Conservation (phyloP, 192 early-diverging fungal species). For the Ramicandelaber brevisporus region DNA sequence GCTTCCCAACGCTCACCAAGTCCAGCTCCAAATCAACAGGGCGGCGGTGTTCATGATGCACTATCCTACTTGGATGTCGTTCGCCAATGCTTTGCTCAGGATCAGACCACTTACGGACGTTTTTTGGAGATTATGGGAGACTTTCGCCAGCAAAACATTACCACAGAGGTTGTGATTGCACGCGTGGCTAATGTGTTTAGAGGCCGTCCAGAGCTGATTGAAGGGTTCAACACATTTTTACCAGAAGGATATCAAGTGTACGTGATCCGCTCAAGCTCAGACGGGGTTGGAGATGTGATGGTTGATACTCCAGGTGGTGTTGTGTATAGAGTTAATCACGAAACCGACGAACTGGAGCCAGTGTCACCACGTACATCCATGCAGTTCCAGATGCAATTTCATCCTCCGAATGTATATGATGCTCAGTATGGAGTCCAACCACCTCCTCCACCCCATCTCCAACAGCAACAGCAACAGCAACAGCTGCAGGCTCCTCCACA, state of each 20-base stretch:
- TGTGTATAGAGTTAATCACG: conserved; percentile 13
- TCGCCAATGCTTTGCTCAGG: conserved; percentile 70
- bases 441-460: too few species aligned
- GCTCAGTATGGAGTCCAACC: conserved; percentile 9
- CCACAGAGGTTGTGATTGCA: conserved; percentile 92
- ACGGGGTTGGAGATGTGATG: conserved; percentile 53
- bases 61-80: conserved; percentile 92
- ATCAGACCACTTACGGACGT: conserved; percentile 88
- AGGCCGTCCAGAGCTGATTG: conserved; percentile 68
- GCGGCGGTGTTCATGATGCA: conserved; percentile 86
- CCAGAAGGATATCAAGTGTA: conserved; percentile 96
- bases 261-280: too few species aligned
- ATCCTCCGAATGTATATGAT: conserved; percentile 4
- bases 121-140: conserved; percentile 99
- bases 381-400: conserved; percentile 1
- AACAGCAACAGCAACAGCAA: too few species aligned
- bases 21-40: too few species aligned
- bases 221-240: conserved; percentile 96
- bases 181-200: conserved; percentile 90
- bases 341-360: conserved; percentile 3
- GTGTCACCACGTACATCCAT: conserved; percentile 1
- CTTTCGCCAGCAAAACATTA: conserved; percentile 88
- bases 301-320: conserved; percentile 72
- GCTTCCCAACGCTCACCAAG: too few species aligned
- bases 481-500: too few species aligned